These are phyloP conservation scores for Panaeolus papilionaceus DNA, from an alignment of 768 basidiomycete genomes.

Conservation along the genomic window DNA sequence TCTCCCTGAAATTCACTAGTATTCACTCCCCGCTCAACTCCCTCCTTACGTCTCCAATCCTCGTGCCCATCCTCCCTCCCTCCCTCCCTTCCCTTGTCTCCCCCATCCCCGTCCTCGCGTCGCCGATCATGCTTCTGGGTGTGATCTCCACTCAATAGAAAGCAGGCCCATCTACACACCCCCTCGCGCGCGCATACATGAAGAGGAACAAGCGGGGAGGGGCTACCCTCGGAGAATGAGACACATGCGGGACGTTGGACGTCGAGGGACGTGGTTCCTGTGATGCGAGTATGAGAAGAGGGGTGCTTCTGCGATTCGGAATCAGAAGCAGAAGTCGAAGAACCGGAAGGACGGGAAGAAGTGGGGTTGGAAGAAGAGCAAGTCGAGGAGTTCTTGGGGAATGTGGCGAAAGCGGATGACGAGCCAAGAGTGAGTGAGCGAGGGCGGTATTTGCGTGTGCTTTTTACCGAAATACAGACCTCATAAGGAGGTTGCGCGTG, in stretches of 20 bases:
- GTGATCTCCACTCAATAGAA: background rate
- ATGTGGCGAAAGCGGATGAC: constrained; percentile 27
- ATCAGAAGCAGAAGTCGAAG: background rate
- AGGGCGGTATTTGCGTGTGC: constrained; percentile 25
- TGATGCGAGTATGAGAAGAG: background rate
- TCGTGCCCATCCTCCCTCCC: background rate
- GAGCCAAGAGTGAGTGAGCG: constrained; percentile 27
- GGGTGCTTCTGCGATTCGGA: background rate
- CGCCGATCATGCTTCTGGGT: too few relatives aligned
- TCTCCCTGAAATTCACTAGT: constrained; percentile 45
- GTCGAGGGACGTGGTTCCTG: constrained; percentile 17
- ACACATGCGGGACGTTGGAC: background rate
- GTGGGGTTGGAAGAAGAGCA: background rate
- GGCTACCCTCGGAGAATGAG: background rate
- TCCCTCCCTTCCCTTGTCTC: background rate
- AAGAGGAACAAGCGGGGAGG: background rate
- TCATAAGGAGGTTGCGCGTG: background rate
- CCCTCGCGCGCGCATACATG: background rate
- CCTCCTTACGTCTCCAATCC: constrained; percentile 34
- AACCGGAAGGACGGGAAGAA: too few relatives aligned
- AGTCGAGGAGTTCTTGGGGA: background rate
- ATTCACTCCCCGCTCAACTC: constrained; percentile 49
- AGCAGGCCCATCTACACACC: background rate
- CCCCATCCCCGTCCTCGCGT: too few relatives aligned
- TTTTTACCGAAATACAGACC: background rate